Percentiles rank a stretch among this genome's conserved stretches.
Conservation (phyloP, 306 rosid genomes). For the Prunus persica region Prunus_persica_NCBIv2 NC_034014.1:2520501-2521000, state of each 20-base stretch:
- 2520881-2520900: neutral
- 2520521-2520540: constrained; percentile 68
- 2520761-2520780: neutral
- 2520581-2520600: constrained; percentile 39
- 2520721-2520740: neutral
- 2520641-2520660: constrained; percentile 88
- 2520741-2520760: neutral
- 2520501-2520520: constrained; percentile 57
- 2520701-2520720: neutral
- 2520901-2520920: neutral
- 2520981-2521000: constrained; percentile 3
- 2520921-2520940: neutral
- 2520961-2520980: neutral
- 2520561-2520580: constrained; percentile 29
- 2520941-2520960: neutral
- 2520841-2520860: neutral
- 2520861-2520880: neutral
- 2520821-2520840: neutral
- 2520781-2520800: no score
- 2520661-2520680: constrained; percentile 65
- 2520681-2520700: constrained; percentile 17
- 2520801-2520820: neutral
- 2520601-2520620: constrained; percentile 69
- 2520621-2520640: constrained; percentile 85
- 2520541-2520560: constrained; percentile 52